Evolutionary conservation across 2,329 filamentous ascomycete genomes (phyloP).

Genomic region (Epichloe typhina): DNA sequence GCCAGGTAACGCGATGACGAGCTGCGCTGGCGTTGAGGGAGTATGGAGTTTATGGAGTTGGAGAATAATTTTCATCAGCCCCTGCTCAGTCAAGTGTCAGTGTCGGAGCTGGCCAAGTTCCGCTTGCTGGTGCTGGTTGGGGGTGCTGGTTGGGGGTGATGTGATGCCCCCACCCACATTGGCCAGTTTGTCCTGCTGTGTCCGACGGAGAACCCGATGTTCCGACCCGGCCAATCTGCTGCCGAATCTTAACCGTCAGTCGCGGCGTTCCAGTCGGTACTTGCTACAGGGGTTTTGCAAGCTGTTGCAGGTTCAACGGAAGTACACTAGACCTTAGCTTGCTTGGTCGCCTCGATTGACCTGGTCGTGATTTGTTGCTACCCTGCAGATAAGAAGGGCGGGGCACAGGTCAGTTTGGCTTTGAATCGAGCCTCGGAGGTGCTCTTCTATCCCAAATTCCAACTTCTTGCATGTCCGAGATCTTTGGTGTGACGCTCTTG

Average conservation of each 20-base stretch:
- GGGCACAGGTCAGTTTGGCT: too few species aligned
- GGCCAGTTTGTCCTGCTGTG: not conserved
- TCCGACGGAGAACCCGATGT: not conserved
- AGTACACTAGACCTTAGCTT: too few species aligned
- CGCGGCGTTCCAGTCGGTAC: too few species aligned
- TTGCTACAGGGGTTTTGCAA: too few species aligned
- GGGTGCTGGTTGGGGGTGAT: not conserved
- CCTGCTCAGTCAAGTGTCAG: not conserved
- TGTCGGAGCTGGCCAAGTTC: not conserved
- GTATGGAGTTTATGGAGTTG: slow-evolving; percentile 6
- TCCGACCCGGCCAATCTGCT: not conserved
- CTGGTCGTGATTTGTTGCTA: too few species aligned
- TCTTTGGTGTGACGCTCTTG: not conserved
- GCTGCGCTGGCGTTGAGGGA: slow-evolving; percentile 13
- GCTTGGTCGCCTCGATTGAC: too few species aligned
- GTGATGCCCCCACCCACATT: not conserved
- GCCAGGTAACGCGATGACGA: slow-evolving; percentile 20
- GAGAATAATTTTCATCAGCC: slow-evolving; percentile 24
- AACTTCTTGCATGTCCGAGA: too few species aligned
- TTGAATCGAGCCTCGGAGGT: too few species aligned
- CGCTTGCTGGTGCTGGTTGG: not conserved
- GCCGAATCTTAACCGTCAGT: not conserved
- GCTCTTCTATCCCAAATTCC: too few species aligned
- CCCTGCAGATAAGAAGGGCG: too few species aligned
- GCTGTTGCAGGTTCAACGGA: too few species aligned